Evolutionary conservation across 1,139 yeast genomes (phyloP).

Genomic region (Yamadazyma kanchanaburiensis): DNA sequence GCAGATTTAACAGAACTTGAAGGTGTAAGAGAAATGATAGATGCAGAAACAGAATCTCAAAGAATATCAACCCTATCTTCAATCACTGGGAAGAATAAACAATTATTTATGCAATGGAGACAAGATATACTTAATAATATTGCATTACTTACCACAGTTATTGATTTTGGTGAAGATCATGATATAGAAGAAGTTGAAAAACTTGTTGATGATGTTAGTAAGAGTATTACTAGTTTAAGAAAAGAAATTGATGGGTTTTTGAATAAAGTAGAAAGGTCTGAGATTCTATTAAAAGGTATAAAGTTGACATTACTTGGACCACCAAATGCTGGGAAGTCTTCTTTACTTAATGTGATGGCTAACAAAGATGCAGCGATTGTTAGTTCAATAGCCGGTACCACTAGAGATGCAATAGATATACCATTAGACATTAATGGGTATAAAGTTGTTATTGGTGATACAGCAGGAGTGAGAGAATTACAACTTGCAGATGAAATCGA

Average conservation of each 20-base stretch:
- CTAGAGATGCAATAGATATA: slow-evolving; percentile 83
- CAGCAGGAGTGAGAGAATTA: slow-evolving; percentile 81
- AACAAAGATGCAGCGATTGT: slow-evolving; percentile 88
- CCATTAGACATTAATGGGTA: slow-evolving; percentile 81
- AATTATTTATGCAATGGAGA: slow-evolving; percentile 65
- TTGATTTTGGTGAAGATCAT: slow-evolving; percentile 95
- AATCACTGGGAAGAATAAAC: slow-evolving; percentile 64
- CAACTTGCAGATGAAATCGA: slow-evolving; percentile 60
- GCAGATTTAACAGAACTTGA: slow-evolving; percentile 80
- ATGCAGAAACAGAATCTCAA: slow-evolving; percentile 92
- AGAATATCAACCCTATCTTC: slow-evolving; percentile 71
- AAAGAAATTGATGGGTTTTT: slow-evolving; percentile 48
- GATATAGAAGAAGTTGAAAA: slow-evolving; percentile 63
- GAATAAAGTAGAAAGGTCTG: slow-evolving; percentile 53
- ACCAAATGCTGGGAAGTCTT: slow-evolving; percentile 96
- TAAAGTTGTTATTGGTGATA: slow-evolving; percentile 82
- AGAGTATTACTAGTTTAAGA: slow-evolving; percentile 38
- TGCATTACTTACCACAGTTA: slow-evolving; percentile 79
- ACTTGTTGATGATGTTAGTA: slow-evolving; percentile 49
- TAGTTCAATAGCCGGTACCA: slow-evolving; percentile 89
- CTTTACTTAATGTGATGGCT: slow-evolving; percentile 70
- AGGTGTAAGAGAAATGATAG: slow-evolving; percentile 84
- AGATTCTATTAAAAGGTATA: slow-evolving; percentile 70
- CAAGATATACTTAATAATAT: slow-evolving; percentile 57
- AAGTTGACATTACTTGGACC: slow-evolving; percentile 78